Evolutionary conservation across 805 yeast genomes (phyloP).

Genomic region (Yamadazyma olivae): DNA sequence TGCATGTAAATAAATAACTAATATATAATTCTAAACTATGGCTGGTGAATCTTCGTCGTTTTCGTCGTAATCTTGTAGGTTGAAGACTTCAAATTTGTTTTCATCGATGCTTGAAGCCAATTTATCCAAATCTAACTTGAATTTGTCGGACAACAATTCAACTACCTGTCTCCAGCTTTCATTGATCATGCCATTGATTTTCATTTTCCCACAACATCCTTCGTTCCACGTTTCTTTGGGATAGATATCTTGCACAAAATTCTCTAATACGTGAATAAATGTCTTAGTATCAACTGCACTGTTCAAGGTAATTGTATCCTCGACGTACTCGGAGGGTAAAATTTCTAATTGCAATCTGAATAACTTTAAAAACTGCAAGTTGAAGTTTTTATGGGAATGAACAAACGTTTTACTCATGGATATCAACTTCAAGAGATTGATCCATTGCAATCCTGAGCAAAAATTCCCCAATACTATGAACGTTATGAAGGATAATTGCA

Average conservation of each 20-base stretch:
- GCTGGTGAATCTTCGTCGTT: constrained; percentile 28
- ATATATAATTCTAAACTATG: constrained; percentile 12
- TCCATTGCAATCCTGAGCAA: constrained; percentile 66
- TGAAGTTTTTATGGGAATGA: constrained; percentile 19
- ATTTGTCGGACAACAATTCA: constrained; percentile 6
- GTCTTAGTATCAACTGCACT: constrained; percentile 18
- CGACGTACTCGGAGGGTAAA: constrained; percentile 41
- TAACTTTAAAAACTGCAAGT: constrained; percentile 24
- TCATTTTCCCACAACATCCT: constrained; percentile 19
- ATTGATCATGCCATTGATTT: constrained; percentile 13
- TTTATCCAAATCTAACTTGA: constrained; percentile 12
- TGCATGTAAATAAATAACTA: not conserved
- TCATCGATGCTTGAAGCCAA: constrained; percentile 12
- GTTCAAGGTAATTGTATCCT: constrained; percentile 13
- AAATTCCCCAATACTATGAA: constrained; percentile 57
- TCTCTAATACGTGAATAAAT: constrained; percentile 17
- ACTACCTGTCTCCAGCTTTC: constrained; percentile 17
- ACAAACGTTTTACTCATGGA: constrained; percentile 26
- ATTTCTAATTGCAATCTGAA: constrained; percentile 35
- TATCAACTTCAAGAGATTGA: constrained; percentile 43
- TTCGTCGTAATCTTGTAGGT: constrained; percentile 18
- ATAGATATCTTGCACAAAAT: constrained; percentile 15
- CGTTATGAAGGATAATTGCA: constrained; percentile 50
- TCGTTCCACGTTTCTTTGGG: constrained; percentile 7
- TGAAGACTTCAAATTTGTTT: constrained; percentile 23